Percentiles rank a stretch among this genome's conserved stretches.
phyloP scores from a whole-genome alignment of 2,329 filamentous ascomycete genomes.

The Scytalidium sp. region DNA sequence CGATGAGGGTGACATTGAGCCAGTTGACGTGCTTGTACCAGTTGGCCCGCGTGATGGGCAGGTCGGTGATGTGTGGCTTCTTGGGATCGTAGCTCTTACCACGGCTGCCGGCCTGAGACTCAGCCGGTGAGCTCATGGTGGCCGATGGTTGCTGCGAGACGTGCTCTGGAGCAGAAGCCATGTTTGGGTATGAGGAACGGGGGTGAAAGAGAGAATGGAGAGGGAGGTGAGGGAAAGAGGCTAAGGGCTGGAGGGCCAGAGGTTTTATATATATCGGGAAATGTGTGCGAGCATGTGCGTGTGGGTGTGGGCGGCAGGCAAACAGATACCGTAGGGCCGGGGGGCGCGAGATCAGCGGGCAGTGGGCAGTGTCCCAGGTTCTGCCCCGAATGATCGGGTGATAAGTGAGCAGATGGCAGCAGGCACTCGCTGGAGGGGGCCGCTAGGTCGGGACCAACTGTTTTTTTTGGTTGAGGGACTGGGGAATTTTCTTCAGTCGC shows the following conservation, averaged over 20 bases:
- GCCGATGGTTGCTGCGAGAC: conserved; percentile 17
- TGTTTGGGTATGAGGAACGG: too few species aligned
- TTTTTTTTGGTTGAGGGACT: too few species aligned
- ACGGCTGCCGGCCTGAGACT: conserved; percentile 14
- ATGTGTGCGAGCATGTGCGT: too few species aligned
- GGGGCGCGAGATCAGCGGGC: too few species aligned
- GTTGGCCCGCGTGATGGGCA: conserved; percentile 75
- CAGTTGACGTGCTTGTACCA: conserved; percentile 94
- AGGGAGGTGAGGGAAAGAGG: not conserved
- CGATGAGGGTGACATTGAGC: conserved; percentile 81
- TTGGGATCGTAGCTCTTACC: conserved; percentile 48
- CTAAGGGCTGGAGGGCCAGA: not conserved
- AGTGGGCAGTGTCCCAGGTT: too few species aligned
- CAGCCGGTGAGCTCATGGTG: conserved; percentile 24
- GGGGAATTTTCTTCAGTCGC: too few species aligned
- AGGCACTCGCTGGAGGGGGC: too few species aligned
- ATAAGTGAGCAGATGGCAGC: not conserved
- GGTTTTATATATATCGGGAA: conserved; percentile 3
- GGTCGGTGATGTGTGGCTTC: conserved; percentile 85
- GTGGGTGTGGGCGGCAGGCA: too few species aligned
- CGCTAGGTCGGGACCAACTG: too few species aligned
- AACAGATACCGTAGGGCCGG: too few species aligned
- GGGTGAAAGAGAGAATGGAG: conserved; percentile 6
- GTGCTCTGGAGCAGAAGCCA: conserved; percentile 17
- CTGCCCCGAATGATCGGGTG: not conserved